A percentile compares a stretch with the other conserved stretches of the same genome.
These are phyloP conservation scores for Gloeophyllum trabeum DNA, from an alignment of 768 basidiomycete species.

Conservation along the genomic window DNA sequence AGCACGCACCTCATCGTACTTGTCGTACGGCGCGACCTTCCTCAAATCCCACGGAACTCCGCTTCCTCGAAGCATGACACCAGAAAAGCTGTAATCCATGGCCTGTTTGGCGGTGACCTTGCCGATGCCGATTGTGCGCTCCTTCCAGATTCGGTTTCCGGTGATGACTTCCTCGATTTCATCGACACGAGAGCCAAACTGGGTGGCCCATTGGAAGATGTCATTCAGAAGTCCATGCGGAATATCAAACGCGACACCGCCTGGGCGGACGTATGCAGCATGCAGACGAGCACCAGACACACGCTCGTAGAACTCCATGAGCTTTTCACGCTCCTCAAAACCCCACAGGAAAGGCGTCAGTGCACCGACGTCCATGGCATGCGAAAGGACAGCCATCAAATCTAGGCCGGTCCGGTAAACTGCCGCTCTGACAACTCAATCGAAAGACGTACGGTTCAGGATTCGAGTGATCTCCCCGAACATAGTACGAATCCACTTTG, in stretches of 20 bases:
- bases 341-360: slow-evolving; percentile 99
- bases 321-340: slow-evolving; percentile 98
- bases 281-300: slow-evolving; percentile 97
- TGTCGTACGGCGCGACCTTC: slow-evolving; percentile 89
- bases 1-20: slow-evolving; percentile 75
- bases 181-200: slow-evolving; percentile 82
- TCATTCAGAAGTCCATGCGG: slow-evolving; percentile 98
- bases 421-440: slow-evolving; percentile 1
- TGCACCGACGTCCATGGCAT: slow-evolving; percentile 96
- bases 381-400: slow-evolving; percentile 93
- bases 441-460: slow-evolving; percentile 63
- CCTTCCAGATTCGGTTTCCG: slow-evolving; percentile 97
- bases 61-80: slow-evolving; percentile 93
- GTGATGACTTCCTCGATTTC: slow-evolving; percentile 98
- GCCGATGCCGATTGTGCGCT: slow-evolving; percentile 84
- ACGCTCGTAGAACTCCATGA: slow-evolving; percentile 99
- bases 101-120: slow-evolving; percentile 88
- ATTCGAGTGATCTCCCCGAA: slow-evolving; percentile 97
- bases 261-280: slow-evolving; percentile 94
- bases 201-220: slow-evolving; percentile 96
- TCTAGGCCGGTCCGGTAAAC: slow-evolving; percentile 31
- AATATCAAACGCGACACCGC: slow-evolving; percentile 95
- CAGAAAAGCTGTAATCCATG: slow-evolving; percentile 85
- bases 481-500: slow-evolving; percentile 95
- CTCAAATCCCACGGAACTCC: slow-evolving; percentile 93